Evolutionary conservation across 2,329 filamentous ascomycete species (phyloP).

Genomic region (Diaporthe capsici): DNA sequence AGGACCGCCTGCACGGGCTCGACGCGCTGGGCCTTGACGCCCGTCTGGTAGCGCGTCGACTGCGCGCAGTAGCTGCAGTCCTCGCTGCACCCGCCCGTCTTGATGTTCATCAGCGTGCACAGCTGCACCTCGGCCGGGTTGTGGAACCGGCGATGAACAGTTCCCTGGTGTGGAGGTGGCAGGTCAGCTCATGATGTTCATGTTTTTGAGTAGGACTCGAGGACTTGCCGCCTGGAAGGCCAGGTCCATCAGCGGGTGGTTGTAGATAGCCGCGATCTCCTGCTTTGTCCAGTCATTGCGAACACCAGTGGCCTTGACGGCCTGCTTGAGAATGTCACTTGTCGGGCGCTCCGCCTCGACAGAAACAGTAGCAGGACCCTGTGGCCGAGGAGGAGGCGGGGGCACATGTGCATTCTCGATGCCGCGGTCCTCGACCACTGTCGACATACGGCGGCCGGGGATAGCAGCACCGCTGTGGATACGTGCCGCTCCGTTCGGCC

Average conservation of each 20-base stretch:
- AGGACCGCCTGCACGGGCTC: slow-evolving; percentile 86
- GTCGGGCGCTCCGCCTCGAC: not conserved
- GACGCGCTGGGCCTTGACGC: slow-evolving; percentile 84
- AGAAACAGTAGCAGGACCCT: not conserved
- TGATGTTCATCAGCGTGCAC: slow-evolving; percentile 97
- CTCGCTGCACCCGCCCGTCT: slow-evolving; percentile 91
- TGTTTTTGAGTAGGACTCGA: not conserved
- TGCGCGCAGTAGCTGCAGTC: slow-evolving; percentile 96
- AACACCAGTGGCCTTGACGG: slow-evolving; percentile 72
- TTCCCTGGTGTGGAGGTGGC: slow-evolving; percentile 65
- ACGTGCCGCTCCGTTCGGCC: slow-evolving; percentile 8
- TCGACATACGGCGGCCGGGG: slow-evolving; percentile 18
- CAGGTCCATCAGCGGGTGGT: slow-evolving; percentile 85
- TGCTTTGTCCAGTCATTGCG: slow-evolving; percentile 85
- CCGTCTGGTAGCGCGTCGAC: slow-evolving; percentile 84
- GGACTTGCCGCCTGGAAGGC: slow-evolving; percentile 78
- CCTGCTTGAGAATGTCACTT: slow-evolving; percentile 57
- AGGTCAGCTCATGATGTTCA: slow-evolving; percentile 37
- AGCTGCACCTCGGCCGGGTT: slow-evolving; percentile 87
- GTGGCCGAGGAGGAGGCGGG: slow-evolving; percentile 20
- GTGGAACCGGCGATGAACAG: slow-evolving; percentile 88
- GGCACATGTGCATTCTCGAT: slow-evolving; percentile 17
- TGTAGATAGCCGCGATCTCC: slow-evolving; percentile 86
- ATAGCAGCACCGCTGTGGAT: slow-evolving; percentile 6
- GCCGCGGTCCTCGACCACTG: slow-evolving; percentile 22